Evolutionary conservation across 75 land plant genomes (phyloP).

Genomic region (Gnetum montanum): DNA sequence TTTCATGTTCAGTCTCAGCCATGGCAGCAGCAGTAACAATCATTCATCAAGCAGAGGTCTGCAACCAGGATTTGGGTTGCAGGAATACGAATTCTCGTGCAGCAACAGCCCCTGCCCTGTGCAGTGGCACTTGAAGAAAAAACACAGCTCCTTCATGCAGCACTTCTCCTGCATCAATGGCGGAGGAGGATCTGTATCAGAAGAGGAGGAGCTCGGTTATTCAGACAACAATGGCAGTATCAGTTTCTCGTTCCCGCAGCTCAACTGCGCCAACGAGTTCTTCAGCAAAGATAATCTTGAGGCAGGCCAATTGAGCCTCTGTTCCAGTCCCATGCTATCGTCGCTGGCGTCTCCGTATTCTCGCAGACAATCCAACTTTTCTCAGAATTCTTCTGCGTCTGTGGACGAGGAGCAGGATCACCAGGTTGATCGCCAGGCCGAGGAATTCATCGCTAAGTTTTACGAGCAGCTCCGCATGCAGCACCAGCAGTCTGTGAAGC

Average conservation of each 20-base stretch:
- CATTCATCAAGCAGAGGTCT: too few relatives aligned
- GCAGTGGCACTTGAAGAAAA: conserved; percentile 6
- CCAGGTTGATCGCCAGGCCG: conserved; percentile 32
- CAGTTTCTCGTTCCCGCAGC: conserved; percentile 1
- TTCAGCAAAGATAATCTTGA: conserved; percentile 6
- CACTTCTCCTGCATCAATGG: conserved; percentile 16
- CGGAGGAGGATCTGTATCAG: conserved; percentile 9
- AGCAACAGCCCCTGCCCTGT: conserved; percentile 28
- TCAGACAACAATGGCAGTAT: too few relatives aligned
- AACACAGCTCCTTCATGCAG: background rate
- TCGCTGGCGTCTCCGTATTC: conserved; percentile 5
- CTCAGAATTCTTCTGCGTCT: background rate
- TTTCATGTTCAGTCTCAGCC: conserved; percentile 24
- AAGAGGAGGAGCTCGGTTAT: background rate
- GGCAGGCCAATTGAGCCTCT: background rate
- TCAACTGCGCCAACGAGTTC: conserved; percentile 1
- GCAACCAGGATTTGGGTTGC: conserved; percentile 18
- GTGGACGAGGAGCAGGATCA: conserved; percentile 11
- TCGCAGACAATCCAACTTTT: background rate
- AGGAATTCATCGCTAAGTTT: conserved; percentile 52
- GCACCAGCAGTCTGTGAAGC: conserved; percentile 5
- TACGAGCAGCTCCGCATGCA: conserved; percentile 36
- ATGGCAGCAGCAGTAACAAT: background rate
- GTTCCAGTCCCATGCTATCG: conserved; percentile 1
- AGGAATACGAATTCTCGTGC: conserved; percentile 53